Evolutionary conservation across 1,284 basidiomycete genomes (phyloP).

Genomic region (Malassezia caprae): DNA sequence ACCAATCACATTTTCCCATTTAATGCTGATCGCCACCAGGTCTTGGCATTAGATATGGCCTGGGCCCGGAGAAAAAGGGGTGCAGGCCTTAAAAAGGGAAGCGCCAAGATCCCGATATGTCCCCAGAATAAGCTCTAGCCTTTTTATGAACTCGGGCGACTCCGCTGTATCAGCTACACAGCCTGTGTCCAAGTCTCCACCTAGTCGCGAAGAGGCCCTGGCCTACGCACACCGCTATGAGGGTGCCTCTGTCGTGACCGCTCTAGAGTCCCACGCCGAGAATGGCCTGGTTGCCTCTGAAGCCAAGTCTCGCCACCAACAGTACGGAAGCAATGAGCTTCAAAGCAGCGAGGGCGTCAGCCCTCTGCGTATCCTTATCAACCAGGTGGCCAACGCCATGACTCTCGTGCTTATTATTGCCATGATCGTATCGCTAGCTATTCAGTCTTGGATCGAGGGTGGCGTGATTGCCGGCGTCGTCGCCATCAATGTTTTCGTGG

Average conservation of each 20-base stretch:
- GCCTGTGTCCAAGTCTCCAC: background rate
- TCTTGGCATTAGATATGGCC: background rate
- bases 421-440: conserved; percentile 58
- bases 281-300: conserved; percentile 29
- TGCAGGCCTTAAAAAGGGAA: background rate
- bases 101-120: background rate
- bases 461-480: conserved; percentile 60
- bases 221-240: conserved; percentile 6
- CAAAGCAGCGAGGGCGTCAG: conserved; percentile 38
- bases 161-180: background rate
- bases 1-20: background rate
- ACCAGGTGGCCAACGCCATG: conserved; percentile 47
- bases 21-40: background rate
- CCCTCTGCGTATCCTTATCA: conserved; percentile 30
- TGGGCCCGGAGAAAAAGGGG: background rate
- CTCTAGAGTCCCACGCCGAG: background rate
- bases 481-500: conserved; percentile 52
- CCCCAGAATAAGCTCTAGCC: background rate
- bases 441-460: conserved; percentile 57
- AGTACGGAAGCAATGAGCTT: conserved; percentile 41
- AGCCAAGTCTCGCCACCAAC: conserved; percentile 22
- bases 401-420: conserved; percentile 53
- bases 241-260: background rate
- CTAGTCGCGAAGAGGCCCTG: conserved; percentile 8
- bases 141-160: background rate